phyloP scores from a whole-genome alignment of 2,329 filamentous ascomycete genomes.

The Fusarium continuum region DNA sequence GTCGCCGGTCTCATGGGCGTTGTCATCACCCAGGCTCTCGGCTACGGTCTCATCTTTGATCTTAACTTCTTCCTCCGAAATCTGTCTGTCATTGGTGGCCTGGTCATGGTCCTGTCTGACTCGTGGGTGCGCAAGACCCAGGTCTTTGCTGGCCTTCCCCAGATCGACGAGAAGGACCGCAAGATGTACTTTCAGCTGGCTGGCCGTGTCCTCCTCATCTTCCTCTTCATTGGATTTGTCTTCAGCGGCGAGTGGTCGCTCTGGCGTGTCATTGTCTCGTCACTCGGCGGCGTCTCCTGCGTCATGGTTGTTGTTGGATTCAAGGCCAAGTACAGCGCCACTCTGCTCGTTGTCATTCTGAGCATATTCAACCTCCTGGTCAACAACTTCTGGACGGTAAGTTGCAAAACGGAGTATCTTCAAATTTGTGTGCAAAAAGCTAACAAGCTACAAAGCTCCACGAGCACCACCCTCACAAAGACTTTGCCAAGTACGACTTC shows the following conservation, averaged over 20 bases:
- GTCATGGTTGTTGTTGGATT: constrained; percentile 99
- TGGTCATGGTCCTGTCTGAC: constrained; percentile 98
- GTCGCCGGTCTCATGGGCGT: constrained; percentile 90
- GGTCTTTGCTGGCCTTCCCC: constrained; percentile 91
- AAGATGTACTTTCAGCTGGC: constrained; percentile 99
- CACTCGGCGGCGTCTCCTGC: constrained; percentile 88
- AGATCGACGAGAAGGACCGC: constrained; percentile 97
- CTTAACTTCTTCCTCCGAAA: constrained; percentile 99
- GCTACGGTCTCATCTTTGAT: constrained; percentile 98
- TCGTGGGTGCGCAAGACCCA: constrained; percentile 98
- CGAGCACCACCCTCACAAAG: constrained; percentile 98
- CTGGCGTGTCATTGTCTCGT: constrained; percentile 84
- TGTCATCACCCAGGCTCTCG: constrained; percentile 91
- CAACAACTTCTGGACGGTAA: constrained; percentile 99
- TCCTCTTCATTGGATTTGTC: constrained; percentile 96
- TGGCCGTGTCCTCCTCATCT: constrained; percentile 93
- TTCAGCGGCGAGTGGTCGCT: constrained; percentile 94
- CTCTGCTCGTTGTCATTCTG: constrained; percentile 91
- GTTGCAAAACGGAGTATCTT: constrained; percentile 45
- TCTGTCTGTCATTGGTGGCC: constrained; percentile 93
- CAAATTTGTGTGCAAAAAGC: neutral
- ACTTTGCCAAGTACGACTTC: constrained; percentile 99
- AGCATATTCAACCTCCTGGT: constrained; percentile 97
- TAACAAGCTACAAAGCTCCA: constrained; percentile 71
- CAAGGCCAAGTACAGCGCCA: constrained; percentile 99